phyloP scores from a whole-genome alignment of 2,329 filamentous ascomycete species.

The Colletotrichum liaoningense region DNA sequence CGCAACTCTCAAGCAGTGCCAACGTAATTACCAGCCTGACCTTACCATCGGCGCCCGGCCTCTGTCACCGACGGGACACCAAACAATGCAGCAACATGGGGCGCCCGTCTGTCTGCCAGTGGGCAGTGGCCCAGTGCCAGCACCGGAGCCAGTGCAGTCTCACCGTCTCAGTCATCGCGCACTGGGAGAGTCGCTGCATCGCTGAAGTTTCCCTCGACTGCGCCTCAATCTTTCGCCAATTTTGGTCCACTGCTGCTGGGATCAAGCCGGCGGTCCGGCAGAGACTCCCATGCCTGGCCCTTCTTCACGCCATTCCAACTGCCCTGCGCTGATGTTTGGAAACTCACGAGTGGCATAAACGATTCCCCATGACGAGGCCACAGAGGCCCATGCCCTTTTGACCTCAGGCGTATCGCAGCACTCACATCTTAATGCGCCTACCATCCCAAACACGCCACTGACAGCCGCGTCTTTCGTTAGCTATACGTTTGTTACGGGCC shows the following conservation, averaged over 20 bases:
- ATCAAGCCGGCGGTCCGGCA: conserved; percentile 23
- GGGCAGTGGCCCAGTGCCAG: neutral
- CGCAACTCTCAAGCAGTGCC: neutral
- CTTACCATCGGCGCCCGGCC: neutral
- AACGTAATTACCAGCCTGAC: neutral
- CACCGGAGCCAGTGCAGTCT: neutral
- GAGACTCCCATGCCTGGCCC: neutral
- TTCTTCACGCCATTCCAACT: conserved; percentile 1
- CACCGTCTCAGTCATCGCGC: neutral
- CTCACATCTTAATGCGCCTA: neutral
- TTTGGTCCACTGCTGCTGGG: conserved; percentile 2
- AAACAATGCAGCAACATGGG: neutral
- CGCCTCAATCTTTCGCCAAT: conserved; percentile 25
- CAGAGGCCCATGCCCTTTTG: conserved; percentile 25
- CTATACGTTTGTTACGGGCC: neutral
- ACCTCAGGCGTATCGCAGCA: conserved; percentile 19
- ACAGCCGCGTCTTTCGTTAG: conserved; percentile 8
- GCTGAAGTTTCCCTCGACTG: conserved; percentile 32
- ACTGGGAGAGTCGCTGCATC: conserved; percentile 22
- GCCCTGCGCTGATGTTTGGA: conserved; percentile 15
- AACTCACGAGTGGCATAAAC: conserved; percentile 25
- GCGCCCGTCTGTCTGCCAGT: neutral
- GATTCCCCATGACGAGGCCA: conserved; percentile 21
- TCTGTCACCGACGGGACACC: neutral
- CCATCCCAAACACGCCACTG: neutral